These are phyloP conservation scores for Coniochaeta ligniaria DNA, from an alignment of 2,329 filamentous ascomycete species.

Conservation along the genomic window DNA sequence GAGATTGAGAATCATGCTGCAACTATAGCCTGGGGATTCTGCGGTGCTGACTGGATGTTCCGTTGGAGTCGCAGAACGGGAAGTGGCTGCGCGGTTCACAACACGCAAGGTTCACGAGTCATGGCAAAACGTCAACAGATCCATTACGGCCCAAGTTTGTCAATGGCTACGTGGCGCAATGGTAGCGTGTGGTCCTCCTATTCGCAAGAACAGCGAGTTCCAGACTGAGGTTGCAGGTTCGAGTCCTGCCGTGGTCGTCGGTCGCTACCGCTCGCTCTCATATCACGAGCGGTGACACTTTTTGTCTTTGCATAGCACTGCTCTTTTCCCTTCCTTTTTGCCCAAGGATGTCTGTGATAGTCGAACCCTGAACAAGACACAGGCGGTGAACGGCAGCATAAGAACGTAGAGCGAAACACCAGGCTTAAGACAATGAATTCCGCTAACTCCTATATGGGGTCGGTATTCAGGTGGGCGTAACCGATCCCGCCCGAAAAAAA, in stretches of 20 bases:
- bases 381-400: neutral
- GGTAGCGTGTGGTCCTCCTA: neutral
- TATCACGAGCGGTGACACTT: neutral
- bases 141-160: neutral
- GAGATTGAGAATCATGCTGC: no score
- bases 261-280: neutral
- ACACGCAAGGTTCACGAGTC: no score
- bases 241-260: neutral
- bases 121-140: neutral
- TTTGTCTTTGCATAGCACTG: neutral
- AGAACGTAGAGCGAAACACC: neutral
- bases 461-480: neutral
- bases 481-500: neutral
- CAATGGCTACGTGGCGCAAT: neutral
- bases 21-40: no score
- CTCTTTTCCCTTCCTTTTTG: neutral
- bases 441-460: neutral
- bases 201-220: no score
- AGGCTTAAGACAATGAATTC: neutral
- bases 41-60: no score
- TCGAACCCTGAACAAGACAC: no score
- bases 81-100: no score
- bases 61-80: no score
- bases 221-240: conserved; percentile 1
- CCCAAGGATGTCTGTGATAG: neutral